These are phyloP conservation scores for Alternaria arborescens DNA, from an alignment of 2,329 filamentous ascomycete genomes.

Conservation along the genomic window DNA sequence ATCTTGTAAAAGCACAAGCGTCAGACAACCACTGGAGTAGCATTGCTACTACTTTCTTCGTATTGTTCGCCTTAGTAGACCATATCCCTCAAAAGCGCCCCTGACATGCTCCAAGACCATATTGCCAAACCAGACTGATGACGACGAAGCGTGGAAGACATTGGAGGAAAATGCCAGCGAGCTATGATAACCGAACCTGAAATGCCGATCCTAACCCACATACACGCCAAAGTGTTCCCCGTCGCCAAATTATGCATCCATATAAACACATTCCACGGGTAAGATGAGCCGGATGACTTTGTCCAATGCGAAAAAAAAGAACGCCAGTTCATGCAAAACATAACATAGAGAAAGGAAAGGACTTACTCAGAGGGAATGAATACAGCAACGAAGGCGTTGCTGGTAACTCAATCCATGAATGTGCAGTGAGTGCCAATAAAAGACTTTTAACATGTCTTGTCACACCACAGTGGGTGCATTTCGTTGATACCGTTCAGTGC, in stretches of 20 bases:
- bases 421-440: neutral
- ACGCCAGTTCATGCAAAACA: slow-evolving; percentile 21
- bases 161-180: neutral
- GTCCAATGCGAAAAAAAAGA: neutral
- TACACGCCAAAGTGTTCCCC: neutral
- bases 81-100: neutral
- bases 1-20: neutral
- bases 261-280: neutral
- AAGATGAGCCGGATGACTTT: neutral
- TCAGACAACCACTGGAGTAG: neutral
- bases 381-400: neutral
- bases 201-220: neutral
- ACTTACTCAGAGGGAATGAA: neutral
- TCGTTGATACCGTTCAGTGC: neutral
- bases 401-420: neutral
- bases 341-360: slow-evolving; percentile 9
- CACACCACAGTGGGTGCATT: neutral
- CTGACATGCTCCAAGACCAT: neutral
- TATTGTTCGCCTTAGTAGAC: neutral
- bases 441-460: neutral
- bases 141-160: neutral
- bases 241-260: slow-evolving; percentile 3
- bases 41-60: neutral
- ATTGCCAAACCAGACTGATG: neutral
- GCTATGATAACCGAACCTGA: neutral